Evolutionary conservation across 805 yeast genomes (phyloP).

Genomic region (Metschnikowia lunata): DNA sequence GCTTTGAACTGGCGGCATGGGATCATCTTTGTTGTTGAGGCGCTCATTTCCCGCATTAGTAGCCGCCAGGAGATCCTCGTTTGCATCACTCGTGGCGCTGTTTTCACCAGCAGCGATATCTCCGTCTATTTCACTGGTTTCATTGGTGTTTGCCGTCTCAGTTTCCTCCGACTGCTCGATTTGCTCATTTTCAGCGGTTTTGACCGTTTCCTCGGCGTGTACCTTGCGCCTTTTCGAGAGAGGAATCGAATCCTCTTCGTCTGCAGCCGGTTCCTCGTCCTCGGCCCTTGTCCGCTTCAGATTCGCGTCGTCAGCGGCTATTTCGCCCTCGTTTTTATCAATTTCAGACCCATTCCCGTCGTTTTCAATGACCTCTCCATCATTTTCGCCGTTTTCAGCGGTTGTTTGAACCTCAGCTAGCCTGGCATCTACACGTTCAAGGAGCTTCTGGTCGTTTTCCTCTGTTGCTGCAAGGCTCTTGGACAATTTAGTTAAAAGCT

Average conservation of each 20-base stretch:
- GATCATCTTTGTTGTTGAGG: slow-evolving; percentile 27
- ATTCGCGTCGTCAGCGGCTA: neutral
- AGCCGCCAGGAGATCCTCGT: slow-evolving; percentile 5
- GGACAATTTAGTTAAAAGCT: slow-evolving; percentile 37
- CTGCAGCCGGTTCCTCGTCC: neutral
- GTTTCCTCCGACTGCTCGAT: neutral
- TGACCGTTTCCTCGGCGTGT: slow-evolving; percentile 2
- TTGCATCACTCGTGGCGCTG: neutral
- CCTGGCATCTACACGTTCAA: slow-evolving; percentile 18
- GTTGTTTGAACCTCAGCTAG: slow-evolving; percentile 3
- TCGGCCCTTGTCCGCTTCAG: slow-evolving; percentile 9
- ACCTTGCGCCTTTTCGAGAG: slow-evolving; percentile 14
- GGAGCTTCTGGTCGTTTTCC: slow-evolving; percentile 25
- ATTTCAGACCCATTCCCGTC: neutral
- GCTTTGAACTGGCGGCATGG: slow-evolving; percentile 44
- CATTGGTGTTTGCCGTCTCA: neutral
- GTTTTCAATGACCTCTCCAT: neutral
- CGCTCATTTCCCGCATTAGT: neutral
- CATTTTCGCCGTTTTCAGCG: slow-evolving; percentile 4
- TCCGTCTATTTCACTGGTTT: neutral
- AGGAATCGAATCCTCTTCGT: slow-evolving; percentile 14
- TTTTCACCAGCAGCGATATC: neutral
- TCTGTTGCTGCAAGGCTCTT: slow-evolving; percentile 35
- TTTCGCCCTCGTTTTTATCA: slow-evolving; percentile 1
- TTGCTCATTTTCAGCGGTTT: slow-evolving; percentile 7